Conservation (phyloP, 306 rosid species). For the Quercus variabilis region DNA sequence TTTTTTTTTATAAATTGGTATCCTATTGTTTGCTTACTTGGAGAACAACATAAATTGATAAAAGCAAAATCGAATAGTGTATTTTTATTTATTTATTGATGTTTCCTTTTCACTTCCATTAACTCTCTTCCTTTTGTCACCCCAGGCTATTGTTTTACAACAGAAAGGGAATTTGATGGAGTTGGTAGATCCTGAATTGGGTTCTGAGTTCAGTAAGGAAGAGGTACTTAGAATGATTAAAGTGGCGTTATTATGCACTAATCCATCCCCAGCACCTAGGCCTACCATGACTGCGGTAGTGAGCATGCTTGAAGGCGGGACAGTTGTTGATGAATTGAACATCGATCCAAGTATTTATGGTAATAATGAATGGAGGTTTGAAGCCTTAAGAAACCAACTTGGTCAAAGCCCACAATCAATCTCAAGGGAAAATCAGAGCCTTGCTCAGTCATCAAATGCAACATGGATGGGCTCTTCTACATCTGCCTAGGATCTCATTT, state of each 20-base stretch:
- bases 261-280: conserved; percentile 40
- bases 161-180: conserved; percentile 31
- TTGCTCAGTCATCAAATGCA: neutral
- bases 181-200: conserved; percentile 54
- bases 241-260: conserved; percentile 53
- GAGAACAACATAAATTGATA: too few relatives aligned
- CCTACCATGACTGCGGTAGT: conserved; percentile 68
- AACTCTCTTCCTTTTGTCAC: neutral
- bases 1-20: too few relatives aligned
- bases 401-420: neutral
- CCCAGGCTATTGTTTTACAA: conserved; percentile 30
- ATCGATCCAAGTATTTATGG: conserved; percentile 14
- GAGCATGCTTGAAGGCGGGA: conserved; percentile 59
- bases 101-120: neutral
- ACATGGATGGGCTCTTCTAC: conserved; percentile 10
- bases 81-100: neutral
- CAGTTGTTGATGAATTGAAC: conserved; percentile 31
- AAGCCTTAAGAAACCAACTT: conserved; percentile 28
- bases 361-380: conserved; percentile 42
- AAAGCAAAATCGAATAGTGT: too few relatives aligned
- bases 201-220: conserved; percentile 29
- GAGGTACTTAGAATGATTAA: conserved; percentile 40
- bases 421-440: neutral
- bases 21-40: too few relatives aligned
- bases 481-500: neutral